Evolutionary conservation across 306 rosid genomes (phyloP).

Genomic region (Trichosanthes truncata): DNA sequence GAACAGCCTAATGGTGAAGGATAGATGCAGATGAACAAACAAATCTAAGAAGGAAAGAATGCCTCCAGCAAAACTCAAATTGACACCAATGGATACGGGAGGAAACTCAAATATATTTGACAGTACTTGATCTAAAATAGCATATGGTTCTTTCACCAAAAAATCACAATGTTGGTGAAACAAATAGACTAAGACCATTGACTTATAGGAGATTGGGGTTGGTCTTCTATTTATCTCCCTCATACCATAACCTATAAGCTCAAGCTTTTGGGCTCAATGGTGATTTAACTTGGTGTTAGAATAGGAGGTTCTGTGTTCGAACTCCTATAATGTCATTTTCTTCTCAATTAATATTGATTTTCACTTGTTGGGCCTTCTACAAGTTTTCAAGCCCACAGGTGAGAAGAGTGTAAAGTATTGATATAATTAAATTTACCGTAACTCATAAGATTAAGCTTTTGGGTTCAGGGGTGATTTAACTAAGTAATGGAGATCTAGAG

Average conservation of each 20-base stretch:
- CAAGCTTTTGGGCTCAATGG: no score
- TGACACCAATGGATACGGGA: not conserved
- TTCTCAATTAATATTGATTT: no score
- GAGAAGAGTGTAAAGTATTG: no score
- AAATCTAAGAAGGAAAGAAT: not conserved
- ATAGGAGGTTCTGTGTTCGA: no score
- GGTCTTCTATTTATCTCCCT: not conserved
- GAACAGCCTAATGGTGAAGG: not conserved
- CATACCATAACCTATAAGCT: no score
- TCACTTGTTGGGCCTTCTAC: no score
- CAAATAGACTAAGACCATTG: not conserved
- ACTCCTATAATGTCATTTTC: no score
- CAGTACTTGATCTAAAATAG: not conserved
- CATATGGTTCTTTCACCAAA: not conserved
- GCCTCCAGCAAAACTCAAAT: not conserved
- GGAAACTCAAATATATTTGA: not conserved
- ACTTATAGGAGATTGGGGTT: not conserved
- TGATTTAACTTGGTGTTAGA: no score
- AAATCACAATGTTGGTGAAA: not conserved
- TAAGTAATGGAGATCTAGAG: not conserved
- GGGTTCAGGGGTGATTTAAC: no score
- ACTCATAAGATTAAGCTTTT: no score
- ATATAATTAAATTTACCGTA: no score
- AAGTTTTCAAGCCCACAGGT: no score
- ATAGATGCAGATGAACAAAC: not conserved